Evolutionary conservation across 108 stramenopile genomes (phyloP).

Genomic region (Cyclotella atomus): DNA sequence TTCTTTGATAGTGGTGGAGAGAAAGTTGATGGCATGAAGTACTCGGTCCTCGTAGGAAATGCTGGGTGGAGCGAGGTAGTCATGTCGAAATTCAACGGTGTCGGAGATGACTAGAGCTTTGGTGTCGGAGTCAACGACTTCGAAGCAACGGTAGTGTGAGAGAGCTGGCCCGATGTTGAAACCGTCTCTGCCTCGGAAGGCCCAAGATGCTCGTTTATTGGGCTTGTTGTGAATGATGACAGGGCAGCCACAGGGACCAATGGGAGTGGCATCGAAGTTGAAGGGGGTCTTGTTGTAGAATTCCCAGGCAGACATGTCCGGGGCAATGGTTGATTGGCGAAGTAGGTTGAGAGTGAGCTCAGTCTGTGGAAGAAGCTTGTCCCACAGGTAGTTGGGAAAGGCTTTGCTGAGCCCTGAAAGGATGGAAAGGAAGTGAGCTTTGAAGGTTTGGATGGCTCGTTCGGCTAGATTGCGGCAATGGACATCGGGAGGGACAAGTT

Average conservation of each 20-base stretch:
- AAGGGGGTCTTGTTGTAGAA: neutral
- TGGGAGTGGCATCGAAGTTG: slow-evolving; percentile 3
- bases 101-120: slow-evolving; percentile 11
- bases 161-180: slow-evolving; percentile 9
- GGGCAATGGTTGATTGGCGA: slow-evolving; percentile 28
- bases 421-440: slow-evolving; percentile 53
- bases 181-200: neutral
- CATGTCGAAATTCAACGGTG: slow-evolving; percentile 20
- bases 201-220: neutral
- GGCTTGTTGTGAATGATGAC: slow-evolving; percentile 5
- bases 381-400: slow-evolving; percentile 47
- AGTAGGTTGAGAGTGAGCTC: slow-evolving; percentile 48
- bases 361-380: slow-evolving; percentile 46
- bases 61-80: neutral
- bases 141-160: slow-evolving; percentile 14
- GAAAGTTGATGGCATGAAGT: slow-evolving; percentile 11
- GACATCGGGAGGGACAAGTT: slow-evolving; percentile 44
- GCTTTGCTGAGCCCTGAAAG: slow-evolving; percentile 29
- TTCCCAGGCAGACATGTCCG: slow-evolving; percentile 4
- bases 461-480: slow-evolving; percentile 55
- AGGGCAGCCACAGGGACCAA: slow-evolving; percentile 4
- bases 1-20: neutral
- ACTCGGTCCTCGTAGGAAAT: slow-evolving; percentile 1
- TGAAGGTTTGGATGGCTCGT: slow-evolving; percentile 57
- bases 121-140: slow-evolving; percentile 5